These are phyloP conservation scores for Brasilioporus rufonigricans DNA, from an alignment of 768 basidiomycete species.

Conservation along the genomic window DNA sequence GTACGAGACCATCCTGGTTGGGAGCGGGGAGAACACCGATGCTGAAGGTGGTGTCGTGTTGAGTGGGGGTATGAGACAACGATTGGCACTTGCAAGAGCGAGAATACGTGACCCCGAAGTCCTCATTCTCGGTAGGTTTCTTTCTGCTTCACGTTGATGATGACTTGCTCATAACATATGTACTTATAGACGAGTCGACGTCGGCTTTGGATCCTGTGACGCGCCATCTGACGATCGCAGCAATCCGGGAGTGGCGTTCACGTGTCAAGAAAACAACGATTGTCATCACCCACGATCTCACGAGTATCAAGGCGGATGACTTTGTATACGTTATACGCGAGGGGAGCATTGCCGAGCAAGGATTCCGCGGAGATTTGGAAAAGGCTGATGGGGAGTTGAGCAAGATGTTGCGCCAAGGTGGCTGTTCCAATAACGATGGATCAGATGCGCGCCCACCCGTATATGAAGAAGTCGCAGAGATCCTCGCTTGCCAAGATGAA, in stretches of 20 bases:
- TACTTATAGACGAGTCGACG: conserved; percentile 65
- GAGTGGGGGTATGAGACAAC: conserved; percentile 91
- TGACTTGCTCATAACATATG: neutral
- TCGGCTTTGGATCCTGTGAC: conserved; percentile 86
- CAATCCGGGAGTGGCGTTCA: conserved; percentile 56
- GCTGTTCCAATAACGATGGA: conserved; percentile 44
- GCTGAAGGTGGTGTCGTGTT: conserved; percentile 61
- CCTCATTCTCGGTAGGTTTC: conserved; percentile 78
- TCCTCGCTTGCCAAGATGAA: conserved; percentile 45
- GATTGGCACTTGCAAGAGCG: conserved; percentile 87
- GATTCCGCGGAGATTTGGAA: conserved; percentile 81
- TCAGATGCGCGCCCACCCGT: conserved; percentile 26
- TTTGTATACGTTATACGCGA: conserved; percentile 92
- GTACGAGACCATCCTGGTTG: conserved; percentile 72
- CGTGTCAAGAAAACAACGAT: conserved; percentile 59
- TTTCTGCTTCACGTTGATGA: neutral
- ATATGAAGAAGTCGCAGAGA: conserved; percentile 43
- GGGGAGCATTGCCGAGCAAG: conserved; percentile 82
- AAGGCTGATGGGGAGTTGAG: conserved; percentile 62
- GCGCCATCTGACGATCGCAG: conserved; percentile 79
- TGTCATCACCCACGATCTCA: conserved; percentile 89
- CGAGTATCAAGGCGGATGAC: conserved; percentile 69
- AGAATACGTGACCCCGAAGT: conserved; percentile 82
- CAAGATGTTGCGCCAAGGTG: conserved; percentile 66
- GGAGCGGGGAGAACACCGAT: conserved; percentile 41